A percentile compares a stretch with the other conserved stretches of the same genome.
phyloP scores from a whole-genome alignment of 208 protist species.

The Trypanosoma rangeli region DNA sequence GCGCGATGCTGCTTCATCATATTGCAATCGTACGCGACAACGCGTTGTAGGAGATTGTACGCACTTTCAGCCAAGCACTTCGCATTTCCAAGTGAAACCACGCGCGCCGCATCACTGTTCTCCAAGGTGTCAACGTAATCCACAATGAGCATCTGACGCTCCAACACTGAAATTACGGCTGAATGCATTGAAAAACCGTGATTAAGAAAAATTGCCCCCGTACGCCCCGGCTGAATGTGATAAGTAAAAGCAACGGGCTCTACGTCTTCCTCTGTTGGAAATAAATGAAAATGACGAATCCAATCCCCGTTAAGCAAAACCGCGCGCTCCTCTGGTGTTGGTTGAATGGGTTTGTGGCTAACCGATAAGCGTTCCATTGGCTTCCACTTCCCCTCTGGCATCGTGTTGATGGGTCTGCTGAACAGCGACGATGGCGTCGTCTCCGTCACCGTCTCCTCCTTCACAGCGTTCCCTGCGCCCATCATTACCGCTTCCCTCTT shows the following conservation, averaged over 20 bases:
- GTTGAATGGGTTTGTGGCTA: slow-evolving; percentile 32
- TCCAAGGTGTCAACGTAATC: slow-evolving; percentile 55
- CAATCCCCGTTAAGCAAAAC: slow-evolving; percentile 75
- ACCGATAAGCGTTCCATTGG: slow-evolving; percentile 70
- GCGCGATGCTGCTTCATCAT: slow-evolving; percentile 83
- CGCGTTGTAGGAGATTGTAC: slow-evolving; percentile 66
- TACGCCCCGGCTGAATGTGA: slow-evolving; percentile 82
- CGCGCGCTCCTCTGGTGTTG: slow-evolving; percentile 81
- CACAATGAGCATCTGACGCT: slow-evolving; percentile 82
- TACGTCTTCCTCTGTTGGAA: slow-evolving; percentile 38
- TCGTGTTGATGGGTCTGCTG: slow-evolving; percentile 36
- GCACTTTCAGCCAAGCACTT: slow-evolving; percentile 43
- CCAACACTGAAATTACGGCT: slow-evolving; percentile 73
- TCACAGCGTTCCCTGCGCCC: slow-evolving; percentile 1
- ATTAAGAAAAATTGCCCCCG: slow-evolving; percentile 77
- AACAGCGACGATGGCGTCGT: slow-evolving; percentile 11
- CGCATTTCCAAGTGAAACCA: slow-evolving; percentile 53
- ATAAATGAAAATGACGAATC: slow-evolving; percentile 86
- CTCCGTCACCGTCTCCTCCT: not conserved
- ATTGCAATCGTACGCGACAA: slow-evolving; percentile 76
- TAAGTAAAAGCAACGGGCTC: slow-evolving; percentile 77
- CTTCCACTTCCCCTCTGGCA: slow-evolving; percentile 68
- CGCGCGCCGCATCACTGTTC: slow-evolving; percentile 46
- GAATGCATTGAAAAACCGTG: slow-evolving; percentile 80
- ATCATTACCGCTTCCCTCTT: not conserved